Percentiles rank a stretch among this genome's conserved stretches.
Evolutionary conservation across 2,329 filamentous ascomycete genomes (phyloP).

Genomic region (Nemania sp.): DNA sequence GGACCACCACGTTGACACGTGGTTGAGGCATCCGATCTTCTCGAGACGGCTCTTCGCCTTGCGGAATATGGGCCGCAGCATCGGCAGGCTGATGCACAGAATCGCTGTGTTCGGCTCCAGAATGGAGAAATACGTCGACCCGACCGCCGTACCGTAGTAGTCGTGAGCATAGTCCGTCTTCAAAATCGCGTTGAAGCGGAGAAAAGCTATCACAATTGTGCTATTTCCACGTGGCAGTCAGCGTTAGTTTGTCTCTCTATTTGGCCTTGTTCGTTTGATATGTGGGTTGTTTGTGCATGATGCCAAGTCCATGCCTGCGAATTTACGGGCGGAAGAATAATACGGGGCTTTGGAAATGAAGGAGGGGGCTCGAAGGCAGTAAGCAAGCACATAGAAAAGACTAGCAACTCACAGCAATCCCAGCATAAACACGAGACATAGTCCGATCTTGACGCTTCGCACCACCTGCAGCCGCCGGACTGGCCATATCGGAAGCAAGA

Average conservation of each 20-base stretch:
- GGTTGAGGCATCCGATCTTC: not conserved
- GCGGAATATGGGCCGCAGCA: slow-evolving; percentile 40
- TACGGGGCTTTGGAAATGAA: not conserved
- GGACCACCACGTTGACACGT: not conserved
- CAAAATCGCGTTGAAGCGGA: slow-evolving; percentile 19
- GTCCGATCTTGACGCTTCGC: slow-evolving; percentile 44
- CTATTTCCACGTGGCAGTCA: not conserved
- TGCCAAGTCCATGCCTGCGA: no score
- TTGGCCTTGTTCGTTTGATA: no score
- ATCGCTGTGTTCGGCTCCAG: slow-evolving; percentile 46
- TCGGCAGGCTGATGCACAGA: slow-evolving; percentile 47
- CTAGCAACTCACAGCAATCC: slow-evolving; percentile 50
- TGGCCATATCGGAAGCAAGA: slow-evolving; percentile 51
- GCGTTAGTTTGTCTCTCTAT: not conserved
- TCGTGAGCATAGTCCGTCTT: slow-evolving; percentile 17
- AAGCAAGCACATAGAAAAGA: not conserved
- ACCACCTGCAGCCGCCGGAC: slow-evolving; percentile 51
- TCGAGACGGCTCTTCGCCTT: not conserved
- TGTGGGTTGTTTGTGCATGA: no score
- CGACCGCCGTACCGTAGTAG: slow-evolving; percentile 8
- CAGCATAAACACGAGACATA: slow-evolving; percentile 48
- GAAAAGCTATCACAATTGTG: slow-evolving; percentile 12
- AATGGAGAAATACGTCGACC: slow-evolving; percentile 23
- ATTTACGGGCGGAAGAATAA: not conserved
- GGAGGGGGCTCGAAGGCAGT: not conserved